Evolutionary conservation across 2,329 filamentous ascomycete genomes (phyloP), one percentile per base, ranked within the genome.

Genomic region (Alternaria burnsii): DNA sequence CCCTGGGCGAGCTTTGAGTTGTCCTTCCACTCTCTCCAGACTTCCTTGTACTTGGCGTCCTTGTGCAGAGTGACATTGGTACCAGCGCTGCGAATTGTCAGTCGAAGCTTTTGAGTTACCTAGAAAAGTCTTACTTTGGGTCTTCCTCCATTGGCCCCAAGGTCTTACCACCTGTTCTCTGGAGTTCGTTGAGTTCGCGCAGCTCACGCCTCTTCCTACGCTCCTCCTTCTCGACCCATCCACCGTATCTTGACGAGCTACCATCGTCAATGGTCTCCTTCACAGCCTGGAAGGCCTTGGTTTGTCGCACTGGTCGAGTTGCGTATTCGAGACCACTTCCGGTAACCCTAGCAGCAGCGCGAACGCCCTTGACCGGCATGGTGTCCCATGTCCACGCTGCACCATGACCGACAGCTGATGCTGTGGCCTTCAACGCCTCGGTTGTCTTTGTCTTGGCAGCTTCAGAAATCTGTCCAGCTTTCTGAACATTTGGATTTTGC

Each of bases 341-440:
- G 2, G 95, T 97, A 24, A 89, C 90, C 73, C 90, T 92, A 59
- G 94, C 94, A 58, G 92, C 93, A 74, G 92, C 91, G 67, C 95
- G 87, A 28, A 97, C 88, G 46, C 93, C 95, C 82, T 97, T 97
- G 69, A 98, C 92, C 10, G 96, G 92, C 5, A 90, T 85, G 0
- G 95, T 97, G 63, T 99, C 93, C 95, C 95, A 99, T 3, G 95
- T 98, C 94, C 94, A 98, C 9, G 91, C 87, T 20, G 95, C 95
- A 75, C 94, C 89, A 78, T 97, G 93, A 58, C 94, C 95, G 68
- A 99, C 90, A 30, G 87, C 94, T 42, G 89, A 88, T 56, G 92
- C 95, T 3, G 94, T 97, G 12, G 87, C 88, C 81, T 97, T 96
- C 67, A 98, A 81, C 1, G 92, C 94, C 50, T 89, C 89, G 9